Conservation (phyloP, 176 grass and related monocot genomes). For the Hyparrhenia diplandra region DNA sequence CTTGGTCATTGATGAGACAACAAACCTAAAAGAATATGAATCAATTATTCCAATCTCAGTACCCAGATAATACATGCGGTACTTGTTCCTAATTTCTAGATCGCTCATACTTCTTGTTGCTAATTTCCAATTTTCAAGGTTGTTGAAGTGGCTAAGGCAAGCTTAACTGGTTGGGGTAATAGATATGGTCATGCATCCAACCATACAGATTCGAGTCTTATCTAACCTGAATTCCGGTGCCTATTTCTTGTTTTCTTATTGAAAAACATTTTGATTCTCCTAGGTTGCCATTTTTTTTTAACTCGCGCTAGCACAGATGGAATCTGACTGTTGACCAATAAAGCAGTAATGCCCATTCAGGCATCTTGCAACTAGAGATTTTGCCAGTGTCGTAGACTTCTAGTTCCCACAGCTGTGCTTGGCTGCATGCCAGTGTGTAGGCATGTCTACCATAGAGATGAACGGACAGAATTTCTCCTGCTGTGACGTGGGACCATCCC, state of each 20-base stretch:
- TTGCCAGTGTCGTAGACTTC: conserved; percentile 1
- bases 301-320: not conserved
- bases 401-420: conserved; percentile 31
- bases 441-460: conserved; percentile 23
- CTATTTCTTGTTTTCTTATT: not conserved
- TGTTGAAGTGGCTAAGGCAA: not conserved
- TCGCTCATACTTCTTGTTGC: not conserved
- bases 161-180: not conserved
- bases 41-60: not conserved
- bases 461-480: conserved; percentile 20
- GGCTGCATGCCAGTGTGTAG: conserved; percentile 14
- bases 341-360: conserved; percentile 16
- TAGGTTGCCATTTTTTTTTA: not conserved
- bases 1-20: not conserved
- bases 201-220: not conserved
- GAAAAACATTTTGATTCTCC: not conserved
- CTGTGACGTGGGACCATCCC: conserved; percentile 24
- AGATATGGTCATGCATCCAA: not conserved
- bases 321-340: not conserved
- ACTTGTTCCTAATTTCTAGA: not conserved
- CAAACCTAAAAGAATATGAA: not conserved
- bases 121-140: not conserved
- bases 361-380: not conserved
- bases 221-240: not conserved
- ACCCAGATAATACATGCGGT: not conserved